Base-by-base conservation (phyloP, 2,329 filamentous ascomycete genomes). In the Aureobasidium sp. region DNA sequence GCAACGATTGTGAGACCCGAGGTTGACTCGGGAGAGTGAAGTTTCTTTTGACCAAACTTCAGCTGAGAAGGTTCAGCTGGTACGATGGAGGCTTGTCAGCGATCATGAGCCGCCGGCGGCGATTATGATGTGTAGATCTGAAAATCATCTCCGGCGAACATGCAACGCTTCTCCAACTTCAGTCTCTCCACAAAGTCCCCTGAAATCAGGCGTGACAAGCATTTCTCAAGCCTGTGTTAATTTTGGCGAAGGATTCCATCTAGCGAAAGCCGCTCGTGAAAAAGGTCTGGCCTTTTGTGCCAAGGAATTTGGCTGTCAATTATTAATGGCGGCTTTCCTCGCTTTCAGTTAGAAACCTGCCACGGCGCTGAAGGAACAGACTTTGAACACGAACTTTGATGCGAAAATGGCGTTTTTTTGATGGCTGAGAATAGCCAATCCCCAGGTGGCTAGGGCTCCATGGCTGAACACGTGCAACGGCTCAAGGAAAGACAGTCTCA, bases 381-480 rank as follows among this genome's bases (percentile, higher is more conserved):
- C n/a, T 27, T 57, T 32, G 30, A 42, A 58, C 42, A 58, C 42
- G 54, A 58, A 47, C 16, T 45, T 27, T 58, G 29, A 34, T 34
- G 52, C 16, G 34, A 30, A 55, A 34, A 55, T 55, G 52, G 52
- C 52, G 52, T 55, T 34, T 16, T 16, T 54, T 21, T 5, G 9
- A 55, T 42, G 52, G 29, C 52, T 44, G 52, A 27, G 44, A 44
- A 55, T 55, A 55, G 52, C 52, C 39, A 44, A 44, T 44, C 27
- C 21, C 11, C 6, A 44, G 27, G 37, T 55, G 39, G 42, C 52
- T 55, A 25, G 34, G 36, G 36, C 34, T 15, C 30, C 11, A 29
- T 41, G 21, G 15, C 25, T 34, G 52, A 44, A 55, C 52, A 55
- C 52, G 52, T 55, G 52, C 52, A n/a, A 55, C 52, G 30, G 52